These are phyloP conservation scores for Peniophora sp. DNA, from an alignment of 1,284 basidiomycete species.

Conservation along the genomic window DNA sequence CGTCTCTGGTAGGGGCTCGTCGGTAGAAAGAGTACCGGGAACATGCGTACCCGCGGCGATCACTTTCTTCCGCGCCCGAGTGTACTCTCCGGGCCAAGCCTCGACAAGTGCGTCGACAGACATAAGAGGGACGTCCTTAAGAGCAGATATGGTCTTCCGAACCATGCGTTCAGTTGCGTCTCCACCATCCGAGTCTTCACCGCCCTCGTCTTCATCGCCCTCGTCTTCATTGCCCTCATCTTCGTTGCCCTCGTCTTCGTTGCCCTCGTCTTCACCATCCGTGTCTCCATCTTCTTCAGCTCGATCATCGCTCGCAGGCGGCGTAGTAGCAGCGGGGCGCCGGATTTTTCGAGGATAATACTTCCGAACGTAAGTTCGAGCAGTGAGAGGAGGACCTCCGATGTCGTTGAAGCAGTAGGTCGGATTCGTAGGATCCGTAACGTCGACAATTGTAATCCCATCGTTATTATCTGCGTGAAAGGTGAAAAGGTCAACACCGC, in stretches of 20 bases:
- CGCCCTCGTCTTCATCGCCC: neutral
- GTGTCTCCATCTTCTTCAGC: too few species aligned
- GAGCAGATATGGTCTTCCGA: neutral
- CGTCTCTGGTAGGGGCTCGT: too few species aligned
- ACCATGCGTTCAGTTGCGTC: neutral
- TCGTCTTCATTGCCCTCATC: too few species aligned
- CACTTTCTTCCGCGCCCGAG: neutral
- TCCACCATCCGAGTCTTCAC: neutral
- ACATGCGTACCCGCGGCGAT: neutral
- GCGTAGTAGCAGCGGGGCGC: too few species aligned
- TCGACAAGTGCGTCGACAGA: slow-evolving; percentile 17
- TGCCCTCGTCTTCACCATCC: too few species aligned
- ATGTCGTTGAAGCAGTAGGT: slow-evolving; percentile 24
- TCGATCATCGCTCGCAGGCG: too few species aligned
- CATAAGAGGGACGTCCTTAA: slow-evolving; percentile 2
- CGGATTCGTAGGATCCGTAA: slow-evolving; percentile 26
- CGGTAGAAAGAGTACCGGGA: neutral
- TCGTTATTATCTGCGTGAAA: slow-evolving; percentile 33
- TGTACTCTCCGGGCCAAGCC: slow-evolving; percentile 21
- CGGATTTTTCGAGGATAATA: slow-evolving; percentile 11
- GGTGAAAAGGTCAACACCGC: neutral
- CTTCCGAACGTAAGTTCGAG: slow-evolving; percentile 19
- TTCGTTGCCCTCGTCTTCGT: too few species aligned
- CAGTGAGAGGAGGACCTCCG: slow-evolving; percentile 15
- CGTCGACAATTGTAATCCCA: slow-evolving; percentile 32